Base-by-base conservation (phyloP, 1,139 yeast genomes). In the Geotrichum siamense region DNA sequence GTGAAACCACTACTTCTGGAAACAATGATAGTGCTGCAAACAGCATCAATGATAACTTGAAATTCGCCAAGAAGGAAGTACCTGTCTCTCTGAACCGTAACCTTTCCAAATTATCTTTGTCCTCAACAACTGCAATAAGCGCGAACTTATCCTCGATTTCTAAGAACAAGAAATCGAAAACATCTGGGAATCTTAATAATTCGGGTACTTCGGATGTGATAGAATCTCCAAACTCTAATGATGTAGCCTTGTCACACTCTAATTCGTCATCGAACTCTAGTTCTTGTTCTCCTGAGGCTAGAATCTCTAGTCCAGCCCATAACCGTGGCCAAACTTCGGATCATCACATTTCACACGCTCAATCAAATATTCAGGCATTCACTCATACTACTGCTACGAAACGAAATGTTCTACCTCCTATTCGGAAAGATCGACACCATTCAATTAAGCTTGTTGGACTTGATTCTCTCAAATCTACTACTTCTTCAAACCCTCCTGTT, bases 181-280 rank as follows among this genome's bases (percentile, higher is more conserved):
- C 31, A n/a, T 28, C 15, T 5, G 12, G 16, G 12, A n/a, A n/a
- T n/a, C n/a, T n/a, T n/a, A n/a, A n/a, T n/a, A n/a, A n/a, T n/a
- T 28, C 13, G 16, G 31, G 31, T 5, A n/a, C 31, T n/a, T n/a
- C 12, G 16, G 31, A 28, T 16, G 12, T 28, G 31, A 28, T 16
- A 28, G 16, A 28, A 28, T 28, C 31, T n/a, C 31, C 31, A 28
- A 28, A 28, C 31, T 28, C 31, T 28, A 28, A 28, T 28, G 16
- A 28, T 13, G 16, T n/a, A n/a, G 12, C 31, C 13, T 28, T 28
- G 13, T 28, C 31, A n/a, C 12, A 28, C 13, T 28, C 31, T 8
- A 28, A 28, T 12, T 28, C 31, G 6, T 28, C 31, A 13, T 28
- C 31, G 5, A 16, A 28, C 13, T 28, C 31, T n/a, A 28, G 5